These are phyloP conservation scores for Allantophomopsis cytisporea DNA, from an alignment of 2,329 filamentous ascomycete genomes.

Conservation along the genomic window DNA sequence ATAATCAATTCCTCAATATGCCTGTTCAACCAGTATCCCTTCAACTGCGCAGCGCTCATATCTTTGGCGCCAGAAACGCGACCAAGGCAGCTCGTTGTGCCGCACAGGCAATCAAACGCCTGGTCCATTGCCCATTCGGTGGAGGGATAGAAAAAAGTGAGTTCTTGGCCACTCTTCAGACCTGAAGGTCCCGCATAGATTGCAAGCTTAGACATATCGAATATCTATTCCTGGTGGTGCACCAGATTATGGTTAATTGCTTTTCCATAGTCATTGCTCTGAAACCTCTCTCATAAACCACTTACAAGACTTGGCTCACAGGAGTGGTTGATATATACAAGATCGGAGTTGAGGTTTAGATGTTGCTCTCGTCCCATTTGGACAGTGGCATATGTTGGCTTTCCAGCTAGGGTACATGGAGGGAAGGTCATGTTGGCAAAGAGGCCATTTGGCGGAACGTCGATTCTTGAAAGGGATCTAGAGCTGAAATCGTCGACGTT, in stretches of 20 bases:
- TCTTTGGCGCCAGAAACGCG: conserved; percentile 48
- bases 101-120: conserved; percentile 54
- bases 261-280: background rate
- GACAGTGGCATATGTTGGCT: conserved; percentile 50
- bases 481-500: conserved; percentile 37
- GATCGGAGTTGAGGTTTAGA: conserved; percentile 49
- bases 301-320: conserved; percentile 51
- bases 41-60: conserved; percentile 38
- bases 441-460: conserved; percentile 46
- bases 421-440: conserved; percentile 56
- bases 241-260: background rate
- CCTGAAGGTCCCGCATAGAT: conserved; percentile 44
- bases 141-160: conserved; percentile 64
- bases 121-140: conserved; percentile 66
- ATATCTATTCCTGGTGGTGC: conserved; percentile 28
- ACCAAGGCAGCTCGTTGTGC: conserved; percentile 40
- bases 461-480: conserved; percentile 41
- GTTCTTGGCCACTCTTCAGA: conserved; percentile 39
- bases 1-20: conserved; percentile 44
- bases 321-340: conserved; percentile 56
- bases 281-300: conserved; percentile 8
- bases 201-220: conserved; percentile 41
- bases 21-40: conserved; percentile 45
- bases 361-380: conserved; percentile 42
- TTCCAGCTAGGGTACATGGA: conserved; percentile 38